Evolutionary conservation across 805 yeast genomes (phyloP).

Genomic region (Metschnikowia gelsemii): DNA sequence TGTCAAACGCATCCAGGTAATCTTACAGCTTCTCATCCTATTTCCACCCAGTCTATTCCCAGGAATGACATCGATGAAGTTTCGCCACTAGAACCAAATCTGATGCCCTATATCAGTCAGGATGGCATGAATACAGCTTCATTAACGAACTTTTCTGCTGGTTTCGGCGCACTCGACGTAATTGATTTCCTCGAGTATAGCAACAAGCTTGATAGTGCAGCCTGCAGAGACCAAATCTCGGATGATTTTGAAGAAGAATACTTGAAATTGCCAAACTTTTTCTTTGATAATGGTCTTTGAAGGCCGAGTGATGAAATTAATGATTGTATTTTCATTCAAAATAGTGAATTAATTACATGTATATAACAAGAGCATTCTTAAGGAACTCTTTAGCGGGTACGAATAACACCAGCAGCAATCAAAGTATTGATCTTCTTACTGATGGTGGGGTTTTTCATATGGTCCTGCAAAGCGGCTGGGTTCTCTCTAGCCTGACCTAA

Average conservation of each 20-base stretch:
- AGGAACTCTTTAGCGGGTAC: slow-evolving; percentile 59
- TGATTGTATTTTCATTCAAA: background rate
- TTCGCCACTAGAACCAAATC: background rate
- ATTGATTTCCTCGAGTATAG: slow-evolving; percentile 10
- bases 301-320: background rate
- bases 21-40: background rate
- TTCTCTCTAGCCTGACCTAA: slow-evolving; percentile 90
- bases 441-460: slow-evolving; percentile 95
- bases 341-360: background rate
- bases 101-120: background rate
- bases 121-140: background rate
- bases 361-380: background rate
- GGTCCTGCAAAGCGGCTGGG: slow-evolving; percentile 96
- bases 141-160: background rate
- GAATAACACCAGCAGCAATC: slow-evolving; percentile 95
- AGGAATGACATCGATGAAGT: background rate
- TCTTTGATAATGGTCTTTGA: slow-evolving; percentile 33
- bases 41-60: background rate
- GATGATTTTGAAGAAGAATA: slow-evolving; percentile 5
- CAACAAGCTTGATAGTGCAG: slow-evolving; percentile 2
- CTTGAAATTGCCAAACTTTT: slow-evolving; percentile 34
- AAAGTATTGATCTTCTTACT: slow-evolving; percentile 82
- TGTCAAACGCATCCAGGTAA: slow-evolving; percentile 4
- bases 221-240: slow-evolving; percentile 3
- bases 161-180: slow-evolving; percentile 8